phyloP scores from a whole-genome alignment of 768 basidiomycete genomes.

The Collybia sp. region DNA sequence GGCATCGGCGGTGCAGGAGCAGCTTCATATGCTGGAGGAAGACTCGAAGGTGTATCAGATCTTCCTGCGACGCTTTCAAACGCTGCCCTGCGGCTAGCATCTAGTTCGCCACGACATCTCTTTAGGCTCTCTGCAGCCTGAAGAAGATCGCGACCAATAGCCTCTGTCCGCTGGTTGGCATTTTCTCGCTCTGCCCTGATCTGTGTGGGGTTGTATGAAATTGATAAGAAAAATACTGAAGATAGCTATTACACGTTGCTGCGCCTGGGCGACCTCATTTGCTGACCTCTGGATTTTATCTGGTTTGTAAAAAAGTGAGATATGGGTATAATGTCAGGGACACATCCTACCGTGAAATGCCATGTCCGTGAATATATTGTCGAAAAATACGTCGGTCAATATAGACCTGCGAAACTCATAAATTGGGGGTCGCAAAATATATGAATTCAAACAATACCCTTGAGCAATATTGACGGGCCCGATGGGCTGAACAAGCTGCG shows the following conservation, averaged over 20 bases:
- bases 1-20: neutral
- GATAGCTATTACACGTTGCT: conserved; percentile 22
- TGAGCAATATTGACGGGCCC: conserved; percentile 31
- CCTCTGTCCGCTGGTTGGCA: conserved; percentile 22
- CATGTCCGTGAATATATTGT: conserved; percentile 38
- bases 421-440: neutral
- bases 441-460: conserved; percentile 20
- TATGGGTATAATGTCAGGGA: neutral
- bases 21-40: conserved; percentile 24
- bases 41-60: conserved; percentile 6
- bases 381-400: conserved; percentile 35
- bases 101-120: conserved; percentile 19
- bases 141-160: conserved; percentile 21
- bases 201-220: conserved; percentile 11
- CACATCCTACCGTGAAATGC: conserved; percentile 32
- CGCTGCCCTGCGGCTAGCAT: conserved; percentile 24
- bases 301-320: conserved; percentile 11
- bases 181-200: conserved; percentile 25
- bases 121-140: conserved; percentile 21
- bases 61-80: conserved; percentile 26
- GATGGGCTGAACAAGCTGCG: conserved; percentile 31
- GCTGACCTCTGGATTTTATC: conserved; percentile 33
- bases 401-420: conserved; percentile 21
- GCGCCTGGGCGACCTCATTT: conserved; percentile 29
- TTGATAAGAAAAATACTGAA: neutral